Evolutionary conservation across 2,329 filamentous ascomycete genomes (phyloP).

Genomic region (Apiospora rasikravindrae): DNA sequence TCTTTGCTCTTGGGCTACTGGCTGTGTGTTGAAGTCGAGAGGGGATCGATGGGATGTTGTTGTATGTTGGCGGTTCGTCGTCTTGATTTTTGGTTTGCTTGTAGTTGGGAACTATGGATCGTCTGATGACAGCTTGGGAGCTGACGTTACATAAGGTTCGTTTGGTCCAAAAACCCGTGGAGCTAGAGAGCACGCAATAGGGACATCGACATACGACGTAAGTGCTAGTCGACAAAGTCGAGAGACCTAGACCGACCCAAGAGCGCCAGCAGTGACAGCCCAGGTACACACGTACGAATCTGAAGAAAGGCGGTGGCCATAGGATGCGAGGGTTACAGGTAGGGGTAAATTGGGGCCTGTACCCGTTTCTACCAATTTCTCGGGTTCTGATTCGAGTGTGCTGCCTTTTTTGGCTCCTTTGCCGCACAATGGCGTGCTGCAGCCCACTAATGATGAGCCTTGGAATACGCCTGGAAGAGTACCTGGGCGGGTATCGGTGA

Average conservation of each 20-base stretch:
- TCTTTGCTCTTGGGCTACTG: neutral
- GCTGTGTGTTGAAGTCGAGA: neutral
- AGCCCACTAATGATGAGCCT: neutral
- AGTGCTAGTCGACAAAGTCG: neutral
- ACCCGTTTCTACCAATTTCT: neutral
- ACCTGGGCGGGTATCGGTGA: slow-evolving; percentile 5
- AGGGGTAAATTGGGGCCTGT: neutral
- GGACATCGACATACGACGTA: neutral
- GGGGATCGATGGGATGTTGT: neutral
- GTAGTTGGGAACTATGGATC: slow-evolving; percentile 5
- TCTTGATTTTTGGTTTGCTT: neutral
- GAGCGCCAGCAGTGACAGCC: neutral
- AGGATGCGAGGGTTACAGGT: neutral
- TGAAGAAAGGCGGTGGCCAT: slow-evolving; percentile 6
- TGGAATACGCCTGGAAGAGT: neutral
- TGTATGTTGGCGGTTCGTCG: neutral
- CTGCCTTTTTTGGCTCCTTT: neutral
- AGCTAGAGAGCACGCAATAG: slow-evolving; percentile 4
- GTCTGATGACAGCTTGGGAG: neutral
- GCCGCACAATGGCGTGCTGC: slow-evolving; percentile 14
- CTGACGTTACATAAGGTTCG: slow-evolving; percentile 3
- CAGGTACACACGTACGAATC: neutral
- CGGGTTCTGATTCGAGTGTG: slow-evolving; percentile 6
- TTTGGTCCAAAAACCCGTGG: neutral
- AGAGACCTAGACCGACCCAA: neutral